Percentiles rank a stretch among this genome's conserved stretches.
These are phyloP conservation scores for Mycena venus DNA, from an alignment of 768 basidiomycete genomes.

Conservation along the genomic window DNA sequence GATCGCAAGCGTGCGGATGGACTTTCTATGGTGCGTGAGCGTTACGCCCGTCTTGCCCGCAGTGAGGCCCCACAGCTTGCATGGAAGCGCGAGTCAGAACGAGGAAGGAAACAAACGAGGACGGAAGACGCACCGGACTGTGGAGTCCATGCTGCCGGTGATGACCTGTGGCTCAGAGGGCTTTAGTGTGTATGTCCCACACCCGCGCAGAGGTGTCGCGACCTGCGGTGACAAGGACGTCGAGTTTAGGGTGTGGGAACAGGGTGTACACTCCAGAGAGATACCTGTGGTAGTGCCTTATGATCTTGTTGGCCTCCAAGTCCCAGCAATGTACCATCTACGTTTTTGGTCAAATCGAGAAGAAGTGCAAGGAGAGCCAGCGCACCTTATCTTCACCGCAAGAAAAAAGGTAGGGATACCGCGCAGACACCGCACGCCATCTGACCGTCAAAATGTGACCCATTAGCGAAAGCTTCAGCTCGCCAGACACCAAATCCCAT, in stretches of 20 bases:
- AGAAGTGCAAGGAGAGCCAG: neutral
- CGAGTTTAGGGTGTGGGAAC: slow-evolving; percentile 94
- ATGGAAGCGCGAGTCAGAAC: neutral
- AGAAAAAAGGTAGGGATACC: slow-evolving; percentile 98
- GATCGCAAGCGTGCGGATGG: slow-evolving; percentile 92
- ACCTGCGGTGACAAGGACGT: slow-evolving; percentile 94
- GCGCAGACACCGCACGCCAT: slow-evolving; percentile 90
- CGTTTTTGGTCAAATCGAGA: neutral
- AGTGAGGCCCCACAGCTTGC: slow-evolving; percentile 95
- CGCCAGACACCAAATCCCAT: slow-evolving; percentile 98
- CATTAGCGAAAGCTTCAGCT: slow-evolving; percentile 93
- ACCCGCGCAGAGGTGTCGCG: slow-evolving; percentile 97
- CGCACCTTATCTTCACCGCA: slow-evolving; percentile 96
- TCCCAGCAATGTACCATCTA: slow-evolving; percentile 99
- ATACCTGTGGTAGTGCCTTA: slow-evolving; percentile 98
- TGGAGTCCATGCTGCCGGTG: slow-evolving; percentile 98
- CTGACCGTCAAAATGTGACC: slow-evolving; percentile 98
- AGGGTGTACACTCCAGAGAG: slow-evolving; percentile 97
- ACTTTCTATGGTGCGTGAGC: slow-evolving; percentile 99
- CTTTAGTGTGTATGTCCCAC: slow-evolving; percentile 99
- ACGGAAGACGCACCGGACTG: slow-evolving; percentile 75
- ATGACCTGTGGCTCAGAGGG: slow-evolving; percentile 98
- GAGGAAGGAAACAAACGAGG: neutral
- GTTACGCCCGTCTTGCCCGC: slow-evolving; percentile 98
- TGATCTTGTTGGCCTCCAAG: slow-evolving; percentile 98